Percentiles rank a stretch among this genome's conserved stretches.
Evolutionary conservation across 176 grass and related monocot genomes (phyloP).

Genomic region (Oropetium thomaeum): DNA sequence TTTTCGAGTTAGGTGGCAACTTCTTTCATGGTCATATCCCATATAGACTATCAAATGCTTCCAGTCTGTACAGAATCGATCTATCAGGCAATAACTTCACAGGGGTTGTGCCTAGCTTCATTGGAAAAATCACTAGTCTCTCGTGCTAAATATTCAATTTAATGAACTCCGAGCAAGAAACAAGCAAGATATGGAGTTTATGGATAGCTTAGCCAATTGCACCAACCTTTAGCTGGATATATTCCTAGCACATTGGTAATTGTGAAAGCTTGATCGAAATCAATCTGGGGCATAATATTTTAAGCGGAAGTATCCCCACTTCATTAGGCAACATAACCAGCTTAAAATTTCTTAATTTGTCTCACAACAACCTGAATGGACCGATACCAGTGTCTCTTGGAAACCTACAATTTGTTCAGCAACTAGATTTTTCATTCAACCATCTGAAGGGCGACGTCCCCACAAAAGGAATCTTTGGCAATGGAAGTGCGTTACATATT

Average conservation of each 20-base stretch:
- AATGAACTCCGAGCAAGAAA: slow-evolving; percentile 16
- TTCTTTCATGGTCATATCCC: too few relatives aligned
- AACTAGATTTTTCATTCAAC: slow-evolving; percentile 30
- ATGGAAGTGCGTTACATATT: background rate
- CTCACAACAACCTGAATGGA: slow-evolving; percentile 9
- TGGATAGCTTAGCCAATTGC: slow-evolving; percentile 27
- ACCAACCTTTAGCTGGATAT: slow-evolving; percentile 14
- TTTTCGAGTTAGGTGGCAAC: too few relatives aligned
- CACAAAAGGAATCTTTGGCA: slow-evolving; percentile 6
- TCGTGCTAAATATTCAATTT: background rate
- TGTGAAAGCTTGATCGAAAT: slow-evolving; percentile 4
- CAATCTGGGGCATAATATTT: slow-evolving; percentile 1
- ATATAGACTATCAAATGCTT: too few relatives aligned
- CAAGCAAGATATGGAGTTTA: slow-evolving; percentile 25
- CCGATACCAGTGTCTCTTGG: background rate
- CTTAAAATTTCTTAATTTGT: background rate
- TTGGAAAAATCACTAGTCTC: too few relatives aligned
- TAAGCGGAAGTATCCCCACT: slow-evolving; percentile 14
- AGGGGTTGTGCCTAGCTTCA: too few relatives aligned
- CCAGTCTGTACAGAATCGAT: too few relatives aligned
- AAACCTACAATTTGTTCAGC: background rate
- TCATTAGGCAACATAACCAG: background rate
- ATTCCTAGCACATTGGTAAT: slow-evolving; percentile 12
- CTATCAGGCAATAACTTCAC: too few relatives aligned
- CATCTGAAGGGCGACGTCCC: slow-evolving; percentile 11